Base-by-base conservation (phyloP, 306 rosid genomes). In the Corylus heterophylla region DNA sequence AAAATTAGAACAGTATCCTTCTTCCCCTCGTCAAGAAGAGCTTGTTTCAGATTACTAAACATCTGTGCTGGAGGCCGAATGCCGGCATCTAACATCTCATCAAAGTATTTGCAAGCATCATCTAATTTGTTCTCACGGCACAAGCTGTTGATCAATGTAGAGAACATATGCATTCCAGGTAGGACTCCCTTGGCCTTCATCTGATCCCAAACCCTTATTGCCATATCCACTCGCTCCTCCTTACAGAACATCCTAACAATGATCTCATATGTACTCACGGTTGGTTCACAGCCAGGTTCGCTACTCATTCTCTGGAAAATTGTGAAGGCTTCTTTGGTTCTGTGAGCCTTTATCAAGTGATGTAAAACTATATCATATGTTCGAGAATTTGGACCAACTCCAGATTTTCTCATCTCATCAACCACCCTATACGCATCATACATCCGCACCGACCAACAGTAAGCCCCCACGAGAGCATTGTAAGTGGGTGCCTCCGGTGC, bases 401-500 rank as follows among this genome's bases (percentile, higher is more conserved):
- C 91, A 62, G 51, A 80, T 58, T 78, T 82, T 63, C 84, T 88
- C 97, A 90, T 94, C 70, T 92, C 94, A 54, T 82, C 86, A 64
- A 89, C 86, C 59, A 78, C 78, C 76, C 83, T 79, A 13, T 80
- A 88, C 3, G 88, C 97, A 74, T 90, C 92, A 25, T 77, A 22
- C 78, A 89, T 86, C 72, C 29, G 71, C 92, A 82, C 74, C 27
- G 93, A 82, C 91, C 88, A 84, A 74, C 98, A 90, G 27, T 92
- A 94, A 80, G 98, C 93, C 78, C 97, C 97, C 64, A 94, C 88
- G 27, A 94, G 81, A 80, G 98, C 98, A 86, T 92, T 92, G 35
- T 88, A 94, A 7, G 98, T 94, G 8, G 94, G 92, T 18, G 79
- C 83, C 69, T 92, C 98, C 0, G 85, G 89, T 0, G 72, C 71